Conservation (phyloP, 169 alveolate genomes). For the Babesia microti region DNA sequence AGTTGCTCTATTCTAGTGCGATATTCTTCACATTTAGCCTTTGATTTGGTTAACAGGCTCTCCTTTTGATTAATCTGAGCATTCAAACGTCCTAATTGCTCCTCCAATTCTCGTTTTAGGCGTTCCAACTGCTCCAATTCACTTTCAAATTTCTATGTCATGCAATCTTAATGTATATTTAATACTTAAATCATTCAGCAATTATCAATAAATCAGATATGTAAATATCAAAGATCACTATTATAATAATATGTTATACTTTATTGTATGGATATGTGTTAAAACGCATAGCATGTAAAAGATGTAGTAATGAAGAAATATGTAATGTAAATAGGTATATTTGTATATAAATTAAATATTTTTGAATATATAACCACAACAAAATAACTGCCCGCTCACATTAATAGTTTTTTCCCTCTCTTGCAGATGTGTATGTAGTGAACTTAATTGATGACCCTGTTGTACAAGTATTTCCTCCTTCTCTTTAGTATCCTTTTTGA, state of each 20-base stretch:
- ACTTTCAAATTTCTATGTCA: slow-evolving; percentile 6
- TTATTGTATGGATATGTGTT: background rate
- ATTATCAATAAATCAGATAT: background rate
- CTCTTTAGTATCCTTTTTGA: no score
- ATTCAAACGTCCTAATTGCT: slow-evolving; percentile 8
- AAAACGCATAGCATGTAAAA: no score
- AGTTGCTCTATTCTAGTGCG: slow-evolving; percentile 2
- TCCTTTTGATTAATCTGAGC: slow-evolving; percentile 8
- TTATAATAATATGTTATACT: background rate
- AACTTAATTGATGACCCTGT: no score
- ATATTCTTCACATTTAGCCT: slow-evolving; percentile 3
- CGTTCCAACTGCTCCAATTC: background rate
- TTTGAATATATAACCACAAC: no score
- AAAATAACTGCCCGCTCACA: no score
- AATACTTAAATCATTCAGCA: background rate
- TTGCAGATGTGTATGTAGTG: no score
- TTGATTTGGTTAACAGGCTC: background rate
- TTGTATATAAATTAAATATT: no score
- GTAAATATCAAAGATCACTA: background rate
- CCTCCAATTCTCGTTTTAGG: slow-evolving; percentile 1
- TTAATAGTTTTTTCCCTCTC: no score
- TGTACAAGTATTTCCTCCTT: no score
- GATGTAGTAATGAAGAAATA: no score
- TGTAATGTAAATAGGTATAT: no score
- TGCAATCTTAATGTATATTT: background rate